Base-by-base conservation (phyloP, 768 basidiomycete genomes). In the Auriscalpium orientale region DNA sequence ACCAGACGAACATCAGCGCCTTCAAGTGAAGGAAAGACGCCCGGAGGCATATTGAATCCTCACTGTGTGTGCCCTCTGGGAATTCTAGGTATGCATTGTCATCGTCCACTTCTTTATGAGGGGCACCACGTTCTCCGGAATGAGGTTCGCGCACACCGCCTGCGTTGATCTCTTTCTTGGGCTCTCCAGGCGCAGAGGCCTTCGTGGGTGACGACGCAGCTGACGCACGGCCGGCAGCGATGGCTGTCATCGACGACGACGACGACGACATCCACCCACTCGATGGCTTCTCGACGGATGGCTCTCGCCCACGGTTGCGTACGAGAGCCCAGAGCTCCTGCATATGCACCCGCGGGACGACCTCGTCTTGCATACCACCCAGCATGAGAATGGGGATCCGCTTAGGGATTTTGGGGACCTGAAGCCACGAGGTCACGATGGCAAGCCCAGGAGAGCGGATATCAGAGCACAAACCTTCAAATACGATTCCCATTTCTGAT, bases 401-500 rank as follows among this genome's bases (percentile, higher is more conserved):
- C 28, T 75, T 71, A 4, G 87, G 86, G 21, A 90, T 84, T 28
- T 77, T 65, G 5, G 66, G 68, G n/a, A 70, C 58, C 60, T 61
- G 34, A 21, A 36, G 13, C 2, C 12, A 13, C 46, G 28, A 44
- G n/a, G 20, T 12, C 51, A 53, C 74, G 67, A 0, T 72, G 70
- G 11, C 46, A 44, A 47, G 33, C 28, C 28, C 28, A 46, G 18
- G 58, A 13, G 1, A 52, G 49, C 36, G 52, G 66, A 2, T 56
- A 56, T 0, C 77, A 76, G 37, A 90, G 16, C 4, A 9, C 1
- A 13, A 44, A 62, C 77, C 65, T 85, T 83, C 4, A 79, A 76
- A 0, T 79, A 79, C 1, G 89, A 90, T 65, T 91, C 83, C 93
- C 93, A 95, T 66, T 86, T 88, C 68, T 95, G 84, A 64, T 92